Base-by-base conservation (phyloP, 306 rosid genomes). In the Hippophae rhamnoides region DNA sequence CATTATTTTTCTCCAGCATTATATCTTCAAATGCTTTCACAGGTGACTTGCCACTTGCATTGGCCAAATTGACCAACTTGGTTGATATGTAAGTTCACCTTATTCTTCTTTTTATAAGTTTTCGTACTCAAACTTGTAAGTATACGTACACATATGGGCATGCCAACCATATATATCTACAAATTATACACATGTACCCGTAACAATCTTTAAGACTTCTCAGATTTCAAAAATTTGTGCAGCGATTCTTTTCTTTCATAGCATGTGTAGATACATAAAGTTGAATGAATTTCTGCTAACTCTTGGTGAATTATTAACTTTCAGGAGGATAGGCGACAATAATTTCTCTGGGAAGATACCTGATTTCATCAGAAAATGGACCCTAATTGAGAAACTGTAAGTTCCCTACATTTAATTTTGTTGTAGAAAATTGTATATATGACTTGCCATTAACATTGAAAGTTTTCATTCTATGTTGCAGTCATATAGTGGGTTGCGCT, bases 251-350 rank as follows among this genome's bases (percentile, higher is more conserved):
- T 31, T 31, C 38, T 31, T 31, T 31, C 23, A 4, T 31, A 31
- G 38, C 38, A 31, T 31, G 3, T 2, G 3, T 31, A 31, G 5
- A 31, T 31, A 31, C 38, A 31, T 31, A 31, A 31, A 31, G 5
- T 10, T 47, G 11, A 10, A 47, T 47, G 13, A 47, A 47, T 47
- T 13, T 47, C 50, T 9, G 1, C 50, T 8, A 7, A 69, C 68
- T 57, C 44, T 67, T 43, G 58, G 31, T 26, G 57, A 57, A 72
- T 71, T 75, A 25, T 26, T 58, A 57, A 72, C 69, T 75, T 56
- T 67, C 69, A 87, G 98, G 98, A 85, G 98, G 85, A 44, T 90
- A 57, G 69, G 80, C 40, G 87, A 85, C 84, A 90, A 83, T 61
- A 81, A 76, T 66, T 87, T 87, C 71, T 76, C 69, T 9, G 98